These are phyloP conservation scores for Eremothecium sinecaudum DNA, from an alignment of 1,139 yeast genomes.

Conservation along the genomic window DNA sequence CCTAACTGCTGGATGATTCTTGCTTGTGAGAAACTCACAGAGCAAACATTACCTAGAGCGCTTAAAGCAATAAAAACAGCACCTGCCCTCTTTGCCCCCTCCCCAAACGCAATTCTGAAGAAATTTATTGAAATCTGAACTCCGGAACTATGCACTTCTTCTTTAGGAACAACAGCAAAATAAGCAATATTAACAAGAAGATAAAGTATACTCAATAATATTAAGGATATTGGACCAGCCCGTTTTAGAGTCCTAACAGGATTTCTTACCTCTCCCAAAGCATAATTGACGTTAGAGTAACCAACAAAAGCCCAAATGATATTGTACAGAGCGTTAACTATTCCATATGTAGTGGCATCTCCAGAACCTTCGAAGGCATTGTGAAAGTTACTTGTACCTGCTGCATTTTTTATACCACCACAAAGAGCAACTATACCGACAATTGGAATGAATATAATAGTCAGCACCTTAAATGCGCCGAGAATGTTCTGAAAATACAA, in stretches of 20 bases:
- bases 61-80: slow-evolving; percentile 68
- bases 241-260: slow-evolving; percentile 52
- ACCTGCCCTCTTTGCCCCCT: slow-evolving; percentile 51
- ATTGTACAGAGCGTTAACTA: slow-evolving; percentile 68
- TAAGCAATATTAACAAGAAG: slow-evolving; percentile 64
- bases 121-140: slow-evolving; percentile 66
- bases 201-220: slow-evolving; percentile 51
- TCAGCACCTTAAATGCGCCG: slow-evolving; percentile 62
- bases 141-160: slow-evolving; percentile 50
- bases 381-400: slow-evolving; percentile 49
- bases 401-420: slow-evolving; percentile 49
- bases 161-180: slow-evolving; percentile 65
- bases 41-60: slow-evolving; percentile 69
- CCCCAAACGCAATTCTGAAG: slow-evolving; percentile 66
- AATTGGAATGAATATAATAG: slow-evolving; percentile 57
- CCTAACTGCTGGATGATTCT: slow-evolving; percentile 70
- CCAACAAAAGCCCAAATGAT: slow-evolving; percentile 77
- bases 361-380: slow-evolving; percentile 50
- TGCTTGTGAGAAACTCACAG: slow-evolving; percentile 71
- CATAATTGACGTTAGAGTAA: slow-evolving; percentile 71
- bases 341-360: slow-evolving; percentile 62
- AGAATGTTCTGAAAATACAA: slow-evolving; percentile 57
- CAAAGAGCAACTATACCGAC: slow-evolving; percentile 80
- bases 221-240: slow-evolving; percentile 58
- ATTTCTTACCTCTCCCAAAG: slow-evolving; percentile 62